These are phyloP conservation scores for Coemansia pectinata DNA, from an alignment of 192 early-diverging fungal species.

Conservation along the genomic window DNA sequence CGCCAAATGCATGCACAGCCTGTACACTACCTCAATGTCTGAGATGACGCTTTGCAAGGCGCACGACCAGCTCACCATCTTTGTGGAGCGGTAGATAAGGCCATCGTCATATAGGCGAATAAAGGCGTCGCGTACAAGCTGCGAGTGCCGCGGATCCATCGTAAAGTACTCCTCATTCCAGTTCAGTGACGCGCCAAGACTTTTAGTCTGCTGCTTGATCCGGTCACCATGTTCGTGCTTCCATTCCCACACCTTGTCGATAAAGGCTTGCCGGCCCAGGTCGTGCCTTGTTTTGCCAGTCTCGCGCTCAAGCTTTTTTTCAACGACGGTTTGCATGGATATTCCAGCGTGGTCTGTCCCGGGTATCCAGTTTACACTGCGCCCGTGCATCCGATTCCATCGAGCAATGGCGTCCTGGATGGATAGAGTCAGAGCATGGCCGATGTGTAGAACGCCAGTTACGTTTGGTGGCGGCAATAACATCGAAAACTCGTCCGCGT, in stretches of 20 bases:
- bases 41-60: constrained; percentile 92
- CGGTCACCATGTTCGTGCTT: constrained; percentile 71
- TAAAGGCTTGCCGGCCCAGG: constrained; percentile 81
- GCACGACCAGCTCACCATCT: constrained; percentile 96
- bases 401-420: constrained; percentile 79
- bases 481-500: constrained; percentile 70
- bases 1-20: background rate
- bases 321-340: constrained; percentile 94
- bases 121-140: constrained; percentile 89
- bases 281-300: constrained; percentile 72
- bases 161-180: constrained; percentile 90
- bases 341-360: constrained; percentile 99
- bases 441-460: constrained; percentile 92
- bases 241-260: constrained; percentile 88
- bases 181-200: constrained; percentile 85
- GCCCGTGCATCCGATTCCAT: constrained; percentile 90
- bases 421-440: constrained; percentile 89
- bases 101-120: constrained; percentile 85
- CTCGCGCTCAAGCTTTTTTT: constrained; percentile 70
- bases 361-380: constrained; percentile 85
- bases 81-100: constrained; percentile 86
- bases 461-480: constrained; percentile 96
- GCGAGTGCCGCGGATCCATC: constrained; percentile 74
- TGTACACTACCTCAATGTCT: constrained; percentile 76
- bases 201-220: constrained; percentile 81